Conservation (phyloP, 129 eudicot genomes). For the Lactuca sativa region DNA sequence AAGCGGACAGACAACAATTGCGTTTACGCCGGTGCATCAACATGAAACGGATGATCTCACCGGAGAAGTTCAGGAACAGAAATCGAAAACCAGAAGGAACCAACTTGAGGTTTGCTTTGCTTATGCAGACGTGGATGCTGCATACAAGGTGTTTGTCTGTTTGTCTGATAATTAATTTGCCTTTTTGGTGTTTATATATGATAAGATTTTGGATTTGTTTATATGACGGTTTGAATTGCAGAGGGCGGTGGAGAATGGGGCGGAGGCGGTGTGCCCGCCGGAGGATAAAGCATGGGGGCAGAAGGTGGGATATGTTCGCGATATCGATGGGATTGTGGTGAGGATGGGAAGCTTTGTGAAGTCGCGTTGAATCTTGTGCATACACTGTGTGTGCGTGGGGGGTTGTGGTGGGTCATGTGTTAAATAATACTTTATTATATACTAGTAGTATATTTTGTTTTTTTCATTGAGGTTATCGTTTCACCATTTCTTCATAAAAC, state of each 20-base stretch:
- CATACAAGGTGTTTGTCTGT: constrained; percentile 55
- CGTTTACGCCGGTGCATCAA: constrained; percentile 84
- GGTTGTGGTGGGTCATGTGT: not conserved
- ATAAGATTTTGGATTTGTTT: not conserved
- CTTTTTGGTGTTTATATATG: too few species aligned
- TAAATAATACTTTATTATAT: not conserved
- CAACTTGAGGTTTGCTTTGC: constrained; percentile 80
- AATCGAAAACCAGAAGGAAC: constrained; percentile 36
- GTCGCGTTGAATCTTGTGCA: not conserved
- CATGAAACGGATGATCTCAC: constrained; percentile 89
- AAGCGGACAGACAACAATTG: constrained; percentile 83
- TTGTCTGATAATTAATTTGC: not conserved
- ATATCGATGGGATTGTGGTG: constrained; percentile 77
- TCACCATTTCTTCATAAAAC: too few species aligned
- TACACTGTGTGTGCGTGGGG: not conserved
- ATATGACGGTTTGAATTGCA: constrained; percentile 19
- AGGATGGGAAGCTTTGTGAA: constrained; percentile 73
- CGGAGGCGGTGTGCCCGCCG: constrained; percentile 69
- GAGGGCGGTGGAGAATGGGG: constrained; percentile 97
- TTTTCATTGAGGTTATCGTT: not conserved
- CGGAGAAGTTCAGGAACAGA: constrained; percentile 53
- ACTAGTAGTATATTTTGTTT: not conserved
- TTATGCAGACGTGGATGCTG: constrained; percentile 88
- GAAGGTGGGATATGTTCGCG: constrained; percentile 89
- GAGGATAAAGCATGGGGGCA: constrained; percentile 95